A percentile compares a stretch with the other conserved stretches of the same genome.
Evolutionary conservation across 352 stramenopile genomes (phyloP).

Genomic region (Globisporangium paroecandrum): DNA sequence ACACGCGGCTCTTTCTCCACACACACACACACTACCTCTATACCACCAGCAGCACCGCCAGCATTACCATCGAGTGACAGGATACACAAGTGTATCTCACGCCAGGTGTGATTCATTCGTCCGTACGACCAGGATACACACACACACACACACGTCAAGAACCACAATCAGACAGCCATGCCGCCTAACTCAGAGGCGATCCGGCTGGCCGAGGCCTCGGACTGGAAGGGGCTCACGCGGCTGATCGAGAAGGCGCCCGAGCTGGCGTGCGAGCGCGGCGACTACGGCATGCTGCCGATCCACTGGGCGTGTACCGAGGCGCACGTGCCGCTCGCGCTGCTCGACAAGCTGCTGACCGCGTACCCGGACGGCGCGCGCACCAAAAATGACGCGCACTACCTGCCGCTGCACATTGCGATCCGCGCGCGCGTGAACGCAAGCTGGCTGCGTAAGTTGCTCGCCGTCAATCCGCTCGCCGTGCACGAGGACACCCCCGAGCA

Average conservation of each 20-base stretch:
- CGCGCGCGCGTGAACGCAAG: slow-evolving; percentile 38
- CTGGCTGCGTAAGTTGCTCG: slow-evolving; percentile 53
- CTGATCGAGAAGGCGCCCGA: slow-evolving; percentile 54
- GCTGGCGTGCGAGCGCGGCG: slow-evolving; percentile 45
- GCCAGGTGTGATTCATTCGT: neutral
- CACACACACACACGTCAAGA: neutral
- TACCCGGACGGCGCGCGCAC: slow-evolving; percentile 52
- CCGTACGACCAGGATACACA: neutral
- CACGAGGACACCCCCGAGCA: slow-evolving; percentile 41
- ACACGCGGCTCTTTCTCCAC: neutral
- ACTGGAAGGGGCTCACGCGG: slow-evolving; percentile 68
- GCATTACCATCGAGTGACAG: neutral
- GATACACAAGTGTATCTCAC: neutral
- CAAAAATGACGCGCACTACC: slow-evolving; percentile 61
- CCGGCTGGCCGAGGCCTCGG: slow-evolving; percentile 67
- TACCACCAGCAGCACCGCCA: neutral
- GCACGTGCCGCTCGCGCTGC: slow-evolving; percentile 55
- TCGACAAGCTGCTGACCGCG: slow-evolving; percentile 54
- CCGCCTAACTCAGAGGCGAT: slow-evolving; percentile 58
- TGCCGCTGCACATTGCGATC: slow-evolving; percentile 82
- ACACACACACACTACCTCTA: neutral
- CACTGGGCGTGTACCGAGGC: slow-evolving; percentile 78
- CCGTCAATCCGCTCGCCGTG: slow-evolving; percentile 51
- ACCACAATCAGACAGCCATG: slow-evolving; percentile 4
- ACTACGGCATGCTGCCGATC: slow-evolving; percentile 82